These are phyloP conservation scores for Lactarius sanguifluus DNA, from an alignment of 768 basidiomycete genomes.

Conservation along the genomic window DNA sequence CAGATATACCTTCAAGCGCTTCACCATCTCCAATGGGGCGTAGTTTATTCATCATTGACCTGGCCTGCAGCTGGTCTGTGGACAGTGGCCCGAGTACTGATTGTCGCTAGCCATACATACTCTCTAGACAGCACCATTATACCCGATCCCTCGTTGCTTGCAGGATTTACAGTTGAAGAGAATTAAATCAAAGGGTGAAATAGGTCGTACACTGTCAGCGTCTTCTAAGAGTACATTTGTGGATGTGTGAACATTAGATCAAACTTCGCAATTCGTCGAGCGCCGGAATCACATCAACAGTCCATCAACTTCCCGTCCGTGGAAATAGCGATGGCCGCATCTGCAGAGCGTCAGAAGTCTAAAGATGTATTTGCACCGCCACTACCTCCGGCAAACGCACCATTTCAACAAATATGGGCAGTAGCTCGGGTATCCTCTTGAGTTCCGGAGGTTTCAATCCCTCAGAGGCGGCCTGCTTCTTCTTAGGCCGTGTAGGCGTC, in stretches of 20 bases:
- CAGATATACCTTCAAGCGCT: constrained; percentile 81
- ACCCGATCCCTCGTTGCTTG: constrained; percentile 21
- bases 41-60: constrained; percentile 36
- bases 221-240: constrained; percentile 8
- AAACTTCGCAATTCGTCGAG: background rate
- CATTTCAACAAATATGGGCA: constrained; percentile 92
- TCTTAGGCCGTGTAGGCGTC: constrained; percentile 41
- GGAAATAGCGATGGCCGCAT: constrained; percentile 25
- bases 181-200: constrained; percentile 11
- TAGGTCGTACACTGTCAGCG: background rate
- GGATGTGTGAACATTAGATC: background rate
- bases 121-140: constrained; percentile 24
- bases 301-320: constrained; percentile 3
- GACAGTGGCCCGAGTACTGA: constrained; percentile 14
- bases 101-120: constrained; percentile 22
- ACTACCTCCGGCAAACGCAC: constrained; percentile 45
- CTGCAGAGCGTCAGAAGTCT: constrained; percentile 3
- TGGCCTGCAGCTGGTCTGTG: constrained; percentile 28
- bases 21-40: constrained; percentile 59
- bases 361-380: background rate
- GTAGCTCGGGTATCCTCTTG: constrained; percentile 69
- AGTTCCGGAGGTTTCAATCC: constrained; percentile 73
- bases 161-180: constrained; percentile 17
- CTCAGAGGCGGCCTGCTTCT: constrained; percentile 37
- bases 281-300: background rate